Evolutionary conservation across 2,329 filamentous ascomycete species (phyloP).

Genomic region (Calonectria pteridis): DNA sequence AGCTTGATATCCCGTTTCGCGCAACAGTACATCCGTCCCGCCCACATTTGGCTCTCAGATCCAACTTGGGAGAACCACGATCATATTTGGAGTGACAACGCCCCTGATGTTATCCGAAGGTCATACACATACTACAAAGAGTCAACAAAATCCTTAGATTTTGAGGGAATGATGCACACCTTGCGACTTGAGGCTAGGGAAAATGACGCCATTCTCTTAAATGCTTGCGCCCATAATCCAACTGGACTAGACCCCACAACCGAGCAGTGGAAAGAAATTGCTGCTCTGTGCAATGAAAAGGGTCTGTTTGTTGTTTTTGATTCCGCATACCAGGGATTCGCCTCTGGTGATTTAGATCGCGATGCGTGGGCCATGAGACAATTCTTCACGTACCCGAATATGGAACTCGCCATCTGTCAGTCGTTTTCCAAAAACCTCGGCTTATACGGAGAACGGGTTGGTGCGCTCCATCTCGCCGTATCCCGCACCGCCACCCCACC

Average conservation of each 20-base stretch:
- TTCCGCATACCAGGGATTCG: slow-evolving; percentile 54
- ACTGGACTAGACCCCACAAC: slow-evolving; percentile 51
- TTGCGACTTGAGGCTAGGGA: slow-evolving; percentile 40
- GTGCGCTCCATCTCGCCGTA: slow-evolving; percentile 37
- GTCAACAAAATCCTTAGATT: slow-evolving; percentile 42
- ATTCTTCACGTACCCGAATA: slow-evolving; percentile 32
- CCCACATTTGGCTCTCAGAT: slow-evolving; percentile 45
- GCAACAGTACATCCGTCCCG: slow-evolving; percentile 32
- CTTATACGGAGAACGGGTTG: slow-evolving; percentile 52
- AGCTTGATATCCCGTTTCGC: slow-evolving; percentile 47
- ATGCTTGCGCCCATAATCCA: slow-evolving; percentile 56
- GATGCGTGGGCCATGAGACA: slow-evolving; percentile 52
- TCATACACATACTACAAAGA: slow-evolving; percentile 50
- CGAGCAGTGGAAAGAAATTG: slow-evolving; percentile 51
- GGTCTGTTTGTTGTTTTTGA: slow-evolving; percentile 53
- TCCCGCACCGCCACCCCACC: not conserved
- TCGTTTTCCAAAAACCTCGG: slow-evolving; percentile 55
- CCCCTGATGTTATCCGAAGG: slow-evolving; percentile 34
- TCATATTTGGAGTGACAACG: slow-evolving; percentile 47
- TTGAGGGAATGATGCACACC: slow-evolving; percentile 44
- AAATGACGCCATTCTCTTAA: slow-evolving; percentile 51
- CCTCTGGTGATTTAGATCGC: slow-evolving; percentile 48
- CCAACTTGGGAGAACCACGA: slow-evolving; percentile 63
- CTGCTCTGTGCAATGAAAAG: slow-evolving; percentile 45
- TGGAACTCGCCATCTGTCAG: slow-evolving; percentile 46